Base-by-base conservation (phyloP, 2,329 filamentous ascomycete species). In the Clarireedia homoeocarpa region DNA sequence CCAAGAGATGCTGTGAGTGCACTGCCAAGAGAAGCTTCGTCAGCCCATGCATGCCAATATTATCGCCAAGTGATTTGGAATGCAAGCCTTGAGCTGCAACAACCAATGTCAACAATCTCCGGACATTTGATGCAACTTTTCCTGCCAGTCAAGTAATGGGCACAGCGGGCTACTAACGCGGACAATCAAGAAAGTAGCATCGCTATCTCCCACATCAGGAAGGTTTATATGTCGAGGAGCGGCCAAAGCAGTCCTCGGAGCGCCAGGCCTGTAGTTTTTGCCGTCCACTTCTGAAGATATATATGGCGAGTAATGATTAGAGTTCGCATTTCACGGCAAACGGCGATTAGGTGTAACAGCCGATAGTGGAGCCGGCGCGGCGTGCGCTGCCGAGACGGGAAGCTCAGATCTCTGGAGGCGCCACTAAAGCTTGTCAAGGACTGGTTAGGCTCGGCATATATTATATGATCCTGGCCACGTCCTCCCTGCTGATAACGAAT, bases 341-440 rank as follows among this genome's bases (percentile, higher is more conserved):
- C 38, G 45, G 36, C 42, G 4, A 5, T 42, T 15, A 42, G 39
- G 44, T 23, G 12, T 20, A 12, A 26, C 34, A 50, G 24, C 46
- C 46, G 52, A 44, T 23, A 20, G 17, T 55, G 52, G 52, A 55
- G 46, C 14, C 46, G 52, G 26, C 46, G 38, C 36, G 46, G 45
- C 52, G 26, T 50, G 46, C 46, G 26, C 15, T 55, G 17, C 52
- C 46, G 38, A 55, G 52, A 55, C 15, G 46, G 52, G 52, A 54
- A 54, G 36, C 45, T 49, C 20, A 42, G 36, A 42, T 24, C 45
- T 20, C 40, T 38, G 24, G 24, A 12, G 15, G 30, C 26, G n/a
- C 45, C 17, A 49, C 20, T 24, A 49, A 49, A 54, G 36, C 44
- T 47, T 47, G 23, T 47, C 24, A 47, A n/a, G 20, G 44, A 15